These are phyloP conservation scores for Syncephalastrum sp. DNA, from an alignment of 371 early-diverging fungal genomes.

Conservation along the genomic window DNA sequence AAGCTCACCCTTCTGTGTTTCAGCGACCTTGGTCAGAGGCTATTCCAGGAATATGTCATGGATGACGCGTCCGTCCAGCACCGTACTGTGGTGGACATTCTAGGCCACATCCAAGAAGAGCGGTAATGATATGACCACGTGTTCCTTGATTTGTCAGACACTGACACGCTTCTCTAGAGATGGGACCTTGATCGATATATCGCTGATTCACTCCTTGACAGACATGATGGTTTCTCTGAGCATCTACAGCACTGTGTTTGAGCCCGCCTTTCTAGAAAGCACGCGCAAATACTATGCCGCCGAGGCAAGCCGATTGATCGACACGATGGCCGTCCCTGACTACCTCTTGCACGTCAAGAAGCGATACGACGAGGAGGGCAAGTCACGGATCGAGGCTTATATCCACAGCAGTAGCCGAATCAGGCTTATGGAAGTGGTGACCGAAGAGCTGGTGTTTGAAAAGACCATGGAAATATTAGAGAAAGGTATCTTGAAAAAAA, in stretches of 20 bases:
- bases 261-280: slow-evolving; percentile 59
- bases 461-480: slow-evolving; percentile 63
- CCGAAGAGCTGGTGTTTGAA: slow-evolving; percentile 59
- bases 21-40: slow-evolving; percentile 69
- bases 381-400: slow-evolving; percentile 62
- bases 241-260: slow-evolving; percentile 69
- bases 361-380: slow-evolving; percentile 65
- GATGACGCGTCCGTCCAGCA: slow-evolving; percentile 39
- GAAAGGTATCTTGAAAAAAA: slow-evolving; percentile 39
- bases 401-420: slow-evolving; percentile 69
- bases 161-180: slow-evolving; percentile 29
- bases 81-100: slow-evolving; percentile 33
- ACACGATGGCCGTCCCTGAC: slow-evolving; percentile 45
- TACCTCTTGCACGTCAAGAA: slow-evolving; percentile 64
- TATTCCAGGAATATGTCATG: slow-evolving; percentile 66
- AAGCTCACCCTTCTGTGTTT: background rate
- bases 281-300: slow-evolving; percentile 67
- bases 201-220: slow-evolving; percentile 63
- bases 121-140: slow-evolving; percentile 27
- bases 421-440: slow-evolving; percentile 56
- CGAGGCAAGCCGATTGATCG: slow-evolving; percentile 60
- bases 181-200: slow-evolving; percentile 54
- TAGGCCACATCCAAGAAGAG: slow-evolving; percentile 53
- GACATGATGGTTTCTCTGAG: slow-evolving; percentile 79
- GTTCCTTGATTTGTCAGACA: slow-evolving; percentile 6